A percentile compares a stretch with the other conserved stretches of the same genome.
These are phyloP conservation scores for Geotrichum phurueaensis DNA, from an alignment of 1,139 yeast genomes.

Conservation along the genomic window DNA sequence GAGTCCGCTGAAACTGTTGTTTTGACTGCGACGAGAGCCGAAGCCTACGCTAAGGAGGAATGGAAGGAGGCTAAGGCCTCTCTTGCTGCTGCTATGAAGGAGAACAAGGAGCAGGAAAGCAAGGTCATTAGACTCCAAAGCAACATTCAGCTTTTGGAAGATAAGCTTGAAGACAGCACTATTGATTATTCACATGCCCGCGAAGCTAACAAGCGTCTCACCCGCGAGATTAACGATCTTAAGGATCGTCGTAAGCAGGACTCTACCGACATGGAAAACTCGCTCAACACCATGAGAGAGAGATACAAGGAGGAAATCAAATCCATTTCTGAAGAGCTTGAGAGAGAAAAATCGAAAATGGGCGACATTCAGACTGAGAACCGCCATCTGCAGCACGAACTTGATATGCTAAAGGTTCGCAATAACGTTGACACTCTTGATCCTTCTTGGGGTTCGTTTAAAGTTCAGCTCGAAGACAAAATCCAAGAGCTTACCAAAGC, in stretches of 20 bases:
- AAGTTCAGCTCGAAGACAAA: constrained; percentile 48
- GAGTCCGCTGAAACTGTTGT: constrained; percentile 78
- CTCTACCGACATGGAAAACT: constrained; percentile 24
- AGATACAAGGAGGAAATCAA: constrained; percentile 53
- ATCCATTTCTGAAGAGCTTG: constrained; percentile 52
- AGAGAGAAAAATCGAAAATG: constrained; percentile 46
- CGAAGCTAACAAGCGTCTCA: constrained; percentile 40
- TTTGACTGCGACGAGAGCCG: constrained; percentile 55
- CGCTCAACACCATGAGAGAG: constrained; percentile 34
- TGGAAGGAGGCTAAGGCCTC: constrained; percentile 51
- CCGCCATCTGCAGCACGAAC: constrained; percentile 54
- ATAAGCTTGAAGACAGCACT: constrained; percentile 52
- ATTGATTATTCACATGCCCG: constrained; percentile 51
- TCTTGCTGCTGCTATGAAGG: constrained; percentile 53
- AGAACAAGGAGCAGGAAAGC: constrained; percentile 54
- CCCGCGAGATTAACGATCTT: constrained; percentile 44
- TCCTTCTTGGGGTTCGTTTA: constrained; percentile 39
- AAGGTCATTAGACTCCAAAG: constrained; percentile 52
- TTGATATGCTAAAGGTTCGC: constrained; percentile 38
- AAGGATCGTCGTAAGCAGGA: constrained; percentile 29
- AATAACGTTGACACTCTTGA: constrained; percentile 17
- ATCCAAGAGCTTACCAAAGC: constrained; percentile 47
- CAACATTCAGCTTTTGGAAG: constrained; percentile 51
- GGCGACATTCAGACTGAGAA: constrained; percentile 54
- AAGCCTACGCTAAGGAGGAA: constrained; percentile 51